Conservation (phyloP, 371 early-diverging fungal species). For the Mortierella sp. region DNA sequence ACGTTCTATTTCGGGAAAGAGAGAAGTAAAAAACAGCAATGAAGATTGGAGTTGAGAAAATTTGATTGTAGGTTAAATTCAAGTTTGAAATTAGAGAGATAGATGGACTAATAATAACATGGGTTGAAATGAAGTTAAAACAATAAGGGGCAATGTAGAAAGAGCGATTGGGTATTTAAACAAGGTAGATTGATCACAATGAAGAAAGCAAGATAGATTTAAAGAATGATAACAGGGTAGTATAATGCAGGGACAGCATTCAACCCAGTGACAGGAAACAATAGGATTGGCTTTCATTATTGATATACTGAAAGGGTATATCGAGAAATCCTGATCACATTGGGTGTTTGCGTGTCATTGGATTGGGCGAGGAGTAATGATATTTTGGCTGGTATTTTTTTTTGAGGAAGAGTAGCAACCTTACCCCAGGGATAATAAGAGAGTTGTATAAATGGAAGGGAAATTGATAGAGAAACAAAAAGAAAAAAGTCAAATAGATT, state of each 20-base stretch:
- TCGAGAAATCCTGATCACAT: background rate
- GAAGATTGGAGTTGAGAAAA: background rate
- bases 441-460: too few relatives aligned
- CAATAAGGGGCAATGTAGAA: background rate
- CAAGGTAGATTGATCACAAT: background rate
- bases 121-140: background rate
- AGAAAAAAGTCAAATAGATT: too few relatives aligned
- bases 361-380: background rate
- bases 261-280: background rate
- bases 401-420: background rate
- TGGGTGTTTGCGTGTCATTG: background rate
- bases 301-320: too few relatives aligned
- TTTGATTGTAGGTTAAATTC: background rate
- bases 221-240: too few relatives aligned
- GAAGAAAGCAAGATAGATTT: background rate
- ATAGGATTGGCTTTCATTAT: background rate
- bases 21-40: background rate
- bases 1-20: conserved; percentile 4
- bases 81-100: background rate
- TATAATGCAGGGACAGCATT: background rate
- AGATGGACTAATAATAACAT: background rate
- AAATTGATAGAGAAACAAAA: background rate
- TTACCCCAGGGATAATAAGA: conserved; percentile 1
- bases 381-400: background rate
- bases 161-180: too few relatives aligned